phyloP scores from a whole-genome alignment of 164 flowering plant species.

The Stephania japonica region DNA sequence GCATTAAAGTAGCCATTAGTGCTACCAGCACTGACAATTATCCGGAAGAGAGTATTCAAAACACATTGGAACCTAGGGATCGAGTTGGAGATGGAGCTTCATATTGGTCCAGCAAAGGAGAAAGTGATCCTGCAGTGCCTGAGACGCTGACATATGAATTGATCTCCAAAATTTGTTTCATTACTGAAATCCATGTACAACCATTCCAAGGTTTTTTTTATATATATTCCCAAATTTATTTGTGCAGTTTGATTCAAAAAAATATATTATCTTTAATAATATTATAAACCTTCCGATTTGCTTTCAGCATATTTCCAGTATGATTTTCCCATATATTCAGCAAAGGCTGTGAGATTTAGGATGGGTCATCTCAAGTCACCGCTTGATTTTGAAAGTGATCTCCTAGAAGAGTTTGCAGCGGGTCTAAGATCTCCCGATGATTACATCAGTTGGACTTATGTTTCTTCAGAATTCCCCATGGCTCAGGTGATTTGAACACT shows the following conservation, averaged over 20 bases:
- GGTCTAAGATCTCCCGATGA: constrained; percentile 16
- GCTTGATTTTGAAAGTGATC: constrained; percentile 9
- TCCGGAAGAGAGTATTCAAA: constrained; percentile 60
- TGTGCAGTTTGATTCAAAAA: background rate
- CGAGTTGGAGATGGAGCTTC: constrained; percentile 34
- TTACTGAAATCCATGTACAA: constrained; percentile 57
- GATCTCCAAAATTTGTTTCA: constrained; percentile 42
- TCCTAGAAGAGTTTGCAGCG: constrained; percentile 9
- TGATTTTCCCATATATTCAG: constrained; percentile 46
- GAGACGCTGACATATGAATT: constrained; percentile 66
- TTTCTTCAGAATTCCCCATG: constrained; percentile 45
- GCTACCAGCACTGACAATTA: constrained; percentile 91
- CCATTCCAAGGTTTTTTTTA: constrained; percentile 68
- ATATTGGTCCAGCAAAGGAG: constrained; percentile 97
- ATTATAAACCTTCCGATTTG: constrained; percentile 6
- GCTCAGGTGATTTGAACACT: constrained; percentile 26
- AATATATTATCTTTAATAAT: background rate
- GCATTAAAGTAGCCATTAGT: constrained; percentile 44
- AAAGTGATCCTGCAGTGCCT: constrained; percentile 45
- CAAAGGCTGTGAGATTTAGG: constrained; percentile 41
- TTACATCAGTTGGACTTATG: constrained; percentile 35
- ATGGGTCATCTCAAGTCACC: constrained; percentile 32
- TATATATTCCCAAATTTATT: background rate
- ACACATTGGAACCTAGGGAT: constrained; percentile 61
- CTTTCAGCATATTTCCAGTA: constrained; percentile 41